phyloP scores from a whole-genome alignment of 2,329 filamentous ascomycete species.

The Geosmithia morbida region DNA sequence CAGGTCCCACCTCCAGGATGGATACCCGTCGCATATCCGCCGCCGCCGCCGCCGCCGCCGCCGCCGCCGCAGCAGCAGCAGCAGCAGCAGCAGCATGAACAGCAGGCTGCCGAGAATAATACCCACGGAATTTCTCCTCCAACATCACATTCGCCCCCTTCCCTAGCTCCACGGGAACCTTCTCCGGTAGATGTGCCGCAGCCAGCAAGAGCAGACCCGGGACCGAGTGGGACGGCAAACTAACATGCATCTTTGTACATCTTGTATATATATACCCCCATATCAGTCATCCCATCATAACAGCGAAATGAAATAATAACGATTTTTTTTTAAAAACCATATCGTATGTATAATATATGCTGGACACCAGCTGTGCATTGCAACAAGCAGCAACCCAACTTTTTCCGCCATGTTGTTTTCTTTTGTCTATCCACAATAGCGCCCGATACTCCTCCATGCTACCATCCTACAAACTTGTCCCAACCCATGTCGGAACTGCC shows the following conservation, averaged over 20 bases:
- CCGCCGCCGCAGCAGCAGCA: background rate
- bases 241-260: background rate
- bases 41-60: background rate
- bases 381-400: no score
- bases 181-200: background rate
- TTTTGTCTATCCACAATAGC: background rate
- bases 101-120: background rate
- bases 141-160: background rate
- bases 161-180: conserved; percentile 1
- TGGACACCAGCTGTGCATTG: no score
- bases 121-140: background rate
- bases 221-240: background rate
- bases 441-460: background rate
- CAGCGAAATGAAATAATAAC: background rate
- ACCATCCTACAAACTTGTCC: background rate
- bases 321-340: background rate
- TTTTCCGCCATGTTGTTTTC: background rate
- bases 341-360: background rate
- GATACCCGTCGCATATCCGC: background rate
- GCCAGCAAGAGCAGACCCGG: background rate
- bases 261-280: background rate
- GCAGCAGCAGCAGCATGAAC: background rate
- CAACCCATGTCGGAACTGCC: background rate
- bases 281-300: background rate
- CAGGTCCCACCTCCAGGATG: conserved; percentile 1